Evolutionary conservation across 176 grass and related monocot species (phyloP).

Genomic region (Aechmea fasciata): DNA sequence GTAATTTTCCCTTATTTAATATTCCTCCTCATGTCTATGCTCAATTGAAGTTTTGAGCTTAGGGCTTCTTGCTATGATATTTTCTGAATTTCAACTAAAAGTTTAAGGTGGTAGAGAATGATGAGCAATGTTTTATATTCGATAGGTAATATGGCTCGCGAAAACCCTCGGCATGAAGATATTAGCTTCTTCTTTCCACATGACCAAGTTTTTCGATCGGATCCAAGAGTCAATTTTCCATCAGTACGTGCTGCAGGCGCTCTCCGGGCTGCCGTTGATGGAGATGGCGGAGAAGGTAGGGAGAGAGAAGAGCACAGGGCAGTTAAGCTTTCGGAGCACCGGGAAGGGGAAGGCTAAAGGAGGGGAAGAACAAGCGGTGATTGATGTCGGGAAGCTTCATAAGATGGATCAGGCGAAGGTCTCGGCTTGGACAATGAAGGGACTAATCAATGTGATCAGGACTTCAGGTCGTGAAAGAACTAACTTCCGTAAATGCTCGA

Average conservation of each 20-base stretch:
- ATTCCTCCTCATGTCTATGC: too few relatives aligned
- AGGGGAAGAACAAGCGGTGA: constrained; percentile 49
- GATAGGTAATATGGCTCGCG: constrained; percentile 53
- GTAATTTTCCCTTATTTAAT: too few relatives aligned
- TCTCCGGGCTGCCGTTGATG: constrained; percentile 70
- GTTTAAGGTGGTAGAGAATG: constrained; percentile 21
- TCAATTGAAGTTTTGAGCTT: too few relatives aligned
- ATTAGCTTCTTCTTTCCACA: constrained; percentile 75
- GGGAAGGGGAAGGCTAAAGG: constrained; percentile 35
- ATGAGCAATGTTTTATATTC: constrained; percentile 49
- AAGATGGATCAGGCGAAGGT: constrained; percentile 86
- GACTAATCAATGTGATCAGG: constrained; percentile 52
- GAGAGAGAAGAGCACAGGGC: constrained; percentile 28
- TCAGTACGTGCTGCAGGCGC: constrained; percentile 79
- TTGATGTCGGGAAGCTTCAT: constrained; percentile 60
- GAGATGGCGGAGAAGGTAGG: constrained; percentile 78
- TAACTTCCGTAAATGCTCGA: too few relatives aligned
- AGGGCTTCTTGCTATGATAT: too few relatives aligned
- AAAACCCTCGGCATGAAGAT: constrained; percentile 91
- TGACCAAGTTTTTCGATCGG: constrained; percentile 86
- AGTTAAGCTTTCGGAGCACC: constrained; percentile 48
- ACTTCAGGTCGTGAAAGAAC: constrained; percentile 24
- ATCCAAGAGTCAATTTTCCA: constrained; percentile 91
- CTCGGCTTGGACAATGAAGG: constrained; percentile 89
- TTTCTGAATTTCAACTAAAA: too few relatives aligned